phyloP scores from a whole-genome alignment of 1,284 basidiomycete species.

The Apiotrichum sp. region DNA sequence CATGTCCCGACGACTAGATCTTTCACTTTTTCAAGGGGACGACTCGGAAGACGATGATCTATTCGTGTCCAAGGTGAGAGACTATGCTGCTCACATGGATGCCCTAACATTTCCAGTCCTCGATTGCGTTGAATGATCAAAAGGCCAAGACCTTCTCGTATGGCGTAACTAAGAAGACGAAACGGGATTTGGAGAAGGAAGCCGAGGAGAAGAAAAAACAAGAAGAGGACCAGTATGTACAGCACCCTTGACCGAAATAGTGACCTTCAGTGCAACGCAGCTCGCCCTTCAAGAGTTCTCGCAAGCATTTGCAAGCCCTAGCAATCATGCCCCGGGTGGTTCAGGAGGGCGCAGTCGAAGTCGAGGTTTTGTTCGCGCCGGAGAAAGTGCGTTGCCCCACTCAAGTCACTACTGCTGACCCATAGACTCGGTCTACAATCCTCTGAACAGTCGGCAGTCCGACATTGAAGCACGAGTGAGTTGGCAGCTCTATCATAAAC shows the following conservation, averaged over 20 bases:
- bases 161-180: constrained; percentile 49
- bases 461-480: too few relatives aligned
- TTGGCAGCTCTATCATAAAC: too few relatives aligned
- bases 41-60: constrained; percentile 40
- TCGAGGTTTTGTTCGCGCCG: constrained; percentile 65
- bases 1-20: constrained; percentile 39
- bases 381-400: constrained; percentile 32
- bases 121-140: constrained; percentile 32
- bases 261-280: background rate
- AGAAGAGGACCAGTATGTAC: constrained; percentile 56
- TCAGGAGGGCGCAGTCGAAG: background rate
- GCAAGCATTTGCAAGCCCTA: constrained; percentile 9
- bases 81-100: too few relatives aligned
- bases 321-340: constrained; percentile 2
- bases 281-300: constrained; percentile 11
- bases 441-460: background rate
- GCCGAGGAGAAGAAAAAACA: constrained; percentile 77
- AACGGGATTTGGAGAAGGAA: constrained; percentile 83
- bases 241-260: background rate
- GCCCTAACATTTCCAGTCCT: too few relatives aligned
- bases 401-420: background rate
- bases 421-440: background rate
- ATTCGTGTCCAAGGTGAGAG: constrained; percentile 24
- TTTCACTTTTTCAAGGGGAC: constrained; percentile 43
- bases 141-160: constrained; percentile 45